Percentiles rank a stretch among this genome's conserved stretches.
These are phyloP conservation scores for Fusarium torreyae DNA, from an alignment of 2,329 filamentous ascomycete species.

Conservation along the genomic window DNA sequence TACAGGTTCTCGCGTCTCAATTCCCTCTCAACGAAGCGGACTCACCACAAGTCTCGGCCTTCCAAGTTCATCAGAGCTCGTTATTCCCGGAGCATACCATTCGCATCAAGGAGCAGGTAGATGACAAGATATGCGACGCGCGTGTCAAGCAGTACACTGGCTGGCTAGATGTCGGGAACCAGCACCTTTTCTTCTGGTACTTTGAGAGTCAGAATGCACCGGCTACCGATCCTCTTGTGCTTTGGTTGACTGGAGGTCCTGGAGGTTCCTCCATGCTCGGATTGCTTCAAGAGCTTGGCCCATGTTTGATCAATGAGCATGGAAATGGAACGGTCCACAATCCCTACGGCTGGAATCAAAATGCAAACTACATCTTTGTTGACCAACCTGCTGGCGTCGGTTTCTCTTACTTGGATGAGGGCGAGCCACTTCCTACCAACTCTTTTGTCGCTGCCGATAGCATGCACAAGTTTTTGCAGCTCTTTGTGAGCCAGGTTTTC, in stretches of 20 bases:
- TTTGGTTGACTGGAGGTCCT: slow-evolving; percentile 44
- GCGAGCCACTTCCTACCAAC: slow-evolving; percentile 22
- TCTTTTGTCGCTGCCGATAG: slow-evolving; percentile 40
- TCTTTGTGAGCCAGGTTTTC: slow-evolving; percentile 33
- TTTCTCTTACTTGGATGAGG: slow-evolving; percentile 43
- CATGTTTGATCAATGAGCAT: slow-evolving; percentile 37
- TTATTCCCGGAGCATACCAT: slow-evolving; percentile 31
- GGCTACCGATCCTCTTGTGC: slow-evolving; percentile 26
- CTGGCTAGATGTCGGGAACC: slow-evolving; percentile 33
- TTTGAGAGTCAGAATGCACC: slow-evolving; percentile 42
- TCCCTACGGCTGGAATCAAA: slow-evolving; percentile 41
- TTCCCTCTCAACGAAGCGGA: neutral
- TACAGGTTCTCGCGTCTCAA: slow-evolving; percentile 12
- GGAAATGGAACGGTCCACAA: slow-evolving; percentile 31
- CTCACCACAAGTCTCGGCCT: slow-evolving; percentile 7
- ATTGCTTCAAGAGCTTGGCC: slow-evolving; percentile 38
- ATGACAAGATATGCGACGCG: slow-evolving; percentile 34
- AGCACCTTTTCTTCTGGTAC: slow-evolving; percentile 47
- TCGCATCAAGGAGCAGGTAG: slow-evolving; percentile 38
- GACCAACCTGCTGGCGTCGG: slow-evolving; percentile 44
- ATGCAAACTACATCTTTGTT: slow-evolving; percentile 44
- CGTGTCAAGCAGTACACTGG: slow-evolving; percentile 44
- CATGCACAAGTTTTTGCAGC: slow-evolving; percentile 40
- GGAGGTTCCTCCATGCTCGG: slow-evolving; percentile 39
- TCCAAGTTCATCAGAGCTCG: slow-evolving; percentile 25